Conservation (phyloP, 208 protist genomes). For the Vickermania spadyakhi region DNA sequence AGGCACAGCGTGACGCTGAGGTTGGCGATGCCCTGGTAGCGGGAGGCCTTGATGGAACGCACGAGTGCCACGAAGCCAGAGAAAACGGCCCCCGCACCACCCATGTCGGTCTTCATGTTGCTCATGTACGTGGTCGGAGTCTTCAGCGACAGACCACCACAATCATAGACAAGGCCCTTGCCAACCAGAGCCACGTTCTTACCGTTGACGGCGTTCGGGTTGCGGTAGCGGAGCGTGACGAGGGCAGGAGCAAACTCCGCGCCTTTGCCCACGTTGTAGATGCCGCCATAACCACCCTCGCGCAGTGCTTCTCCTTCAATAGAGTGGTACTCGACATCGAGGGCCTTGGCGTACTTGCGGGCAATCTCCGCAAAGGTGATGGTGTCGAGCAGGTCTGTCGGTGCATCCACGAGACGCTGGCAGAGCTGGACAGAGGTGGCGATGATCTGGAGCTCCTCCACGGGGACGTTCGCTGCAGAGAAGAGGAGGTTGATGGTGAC, state of each 20-base stretch:
- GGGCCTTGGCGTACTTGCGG: constrained; percentile 27
- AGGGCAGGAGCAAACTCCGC: constrained; percentile 60
- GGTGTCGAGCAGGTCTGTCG: constrained; percentile 63
- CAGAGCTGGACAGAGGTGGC: constrained; percentile 63
- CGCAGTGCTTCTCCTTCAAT: constrained; percentile 64
- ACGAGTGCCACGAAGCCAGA: constrained; percentile 67
- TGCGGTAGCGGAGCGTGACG: constrained; percentile 55
- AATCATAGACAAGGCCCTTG: constrained; percentile 88
- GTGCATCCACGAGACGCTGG: constrained; percentile 78
- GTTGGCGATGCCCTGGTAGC: constrained; percentile 22
- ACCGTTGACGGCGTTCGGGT: constrained; percentile 19
- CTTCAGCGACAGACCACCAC: constrained; percentile 82
- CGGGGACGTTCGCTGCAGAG: constrained; percentile 12
- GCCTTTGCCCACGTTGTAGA: constrained; percentile 67
- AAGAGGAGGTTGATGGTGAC: constrained; percentile 36
- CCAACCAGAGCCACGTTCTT: constrained; percentile 69
- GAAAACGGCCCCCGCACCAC: constrained; percentile 69
- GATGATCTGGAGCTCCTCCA: constrained; percentile 37
- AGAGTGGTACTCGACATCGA: constrained; percentile 31
- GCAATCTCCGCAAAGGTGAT: constrained; percentile 61
- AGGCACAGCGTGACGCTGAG: constrained; percentile 74
- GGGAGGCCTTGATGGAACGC: constrained; percentile 17
- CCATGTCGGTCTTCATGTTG: constrained; percentile 89
- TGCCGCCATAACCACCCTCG: constrained; percentile 56
- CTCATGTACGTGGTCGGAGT: constrained; percentile 47